Evolutionary conservation across 1,139 yeast genomes (phyloP).

Genomic region (Yarrowia galli): DNA sequence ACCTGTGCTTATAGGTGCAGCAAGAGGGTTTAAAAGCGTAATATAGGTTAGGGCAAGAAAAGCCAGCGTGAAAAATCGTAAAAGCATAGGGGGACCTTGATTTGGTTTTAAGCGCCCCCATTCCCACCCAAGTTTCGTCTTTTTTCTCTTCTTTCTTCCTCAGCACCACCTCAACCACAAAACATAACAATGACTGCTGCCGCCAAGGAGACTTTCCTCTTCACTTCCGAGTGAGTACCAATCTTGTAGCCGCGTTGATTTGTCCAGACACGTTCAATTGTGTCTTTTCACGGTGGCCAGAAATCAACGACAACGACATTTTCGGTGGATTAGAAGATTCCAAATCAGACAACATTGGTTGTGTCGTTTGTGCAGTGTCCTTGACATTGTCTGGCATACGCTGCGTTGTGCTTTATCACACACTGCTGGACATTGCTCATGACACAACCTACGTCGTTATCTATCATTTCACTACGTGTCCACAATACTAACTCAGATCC

Average conservation of each 20-base stretch:
- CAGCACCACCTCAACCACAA: slow-evolving; percentile 36
- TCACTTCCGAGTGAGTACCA: slow-evolving; percentile 80
- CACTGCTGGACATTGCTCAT: too few relatives aligned
- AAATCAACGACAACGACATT: neutral
- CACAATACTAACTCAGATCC: slow-evolving; percentile 50
- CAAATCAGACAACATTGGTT: neutral
- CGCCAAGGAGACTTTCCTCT: slow-evolving; percentile 63
- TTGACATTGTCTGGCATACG: too few relatives aligned
- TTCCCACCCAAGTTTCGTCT: slow-evolving; percentile 34
- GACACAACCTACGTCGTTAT: too few relatives aligned
- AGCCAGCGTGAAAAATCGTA: slow-evolving; percentile 36
- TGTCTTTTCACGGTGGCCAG: neutral
- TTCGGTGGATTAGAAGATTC: too few relatives aligned
- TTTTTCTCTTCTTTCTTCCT: slow-evolving; percentile 39
- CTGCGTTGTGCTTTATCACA: too few relatives aligned
- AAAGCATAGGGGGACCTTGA: slow-evolving; percentile 33
- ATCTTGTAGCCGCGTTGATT: slow-evolving; percentile 1
- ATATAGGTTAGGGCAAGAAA: slow-evolving; percentile 36
- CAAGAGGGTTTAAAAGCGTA: slow-evolving; percentile 30
- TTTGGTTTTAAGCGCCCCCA: slow-evolving; percentile 34
- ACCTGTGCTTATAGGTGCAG: slow-evolving; percentile 32
- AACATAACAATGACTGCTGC: slow-evolving; percentile 47
- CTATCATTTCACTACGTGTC: neutral
- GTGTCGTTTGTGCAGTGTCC: neutral
- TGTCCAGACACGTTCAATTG: neutral